Evolutionary conservation across 1,139 yeast species (phyloP), one percentile per base, ranked within the genome.

Genomic region (Taphrina deformans): DNA sequence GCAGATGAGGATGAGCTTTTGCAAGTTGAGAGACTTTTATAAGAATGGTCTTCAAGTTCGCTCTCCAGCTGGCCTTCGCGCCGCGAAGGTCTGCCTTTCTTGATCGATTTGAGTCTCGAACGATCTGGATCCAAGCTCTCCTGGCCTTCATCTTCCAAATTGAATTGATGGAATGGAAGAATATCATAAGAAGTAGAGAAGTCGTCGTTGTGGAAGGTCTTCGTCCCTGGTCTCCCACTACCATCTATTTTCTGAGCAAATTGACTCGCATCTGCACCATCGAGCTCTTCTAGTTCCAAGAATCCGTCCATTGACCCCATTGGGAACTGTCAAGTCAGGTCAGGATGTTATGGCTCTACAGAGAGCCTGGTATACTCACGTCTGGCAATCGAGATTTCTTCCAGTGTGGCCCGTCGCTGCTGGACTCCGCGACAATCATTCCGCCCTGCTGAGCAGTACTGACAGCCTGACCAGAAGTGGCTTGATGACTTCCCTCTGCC

Each of bases 251-350:
- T 14, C 35, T 31, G 45, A 40, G 27, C 26, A 5, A 44, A n/a
- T 7, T 18, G 6, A 10, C 27, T 21, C 1, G 48, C 48, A 44
- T 18, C 48, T 2, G n/a, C 48, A 29, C 97, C 97, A 64, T 91
- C 97, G 63, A 93, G 83, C 74, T 93, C 99, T 75, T 93, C 98
- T 50, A 93, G 77, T 0, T 97, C 99, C 75, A 85, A 89, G 70
- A 91, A 87, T 0, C 97, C 97, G 71, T 88, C 92, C 73, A 88
- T 88, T 74, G 89, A 96, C 67, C 87, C 97, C 33, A 48, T 26
- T 2, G 35, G 35, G 16, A 48, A 48, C 53, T 48, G 16, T 89
- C 75, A 44, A 18, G 16, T 38, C 41, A 38, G 41, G n/a, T 14
- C 18, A 38, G 18, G n/a, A 31, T n/a, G n/a, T 29, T 29, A 29